These are phyloP conservation scores for Diversispora epigaea DNA, from an alignment of 192 early-diverging fungal genomes.

Conservation along the genomic window DNA sequence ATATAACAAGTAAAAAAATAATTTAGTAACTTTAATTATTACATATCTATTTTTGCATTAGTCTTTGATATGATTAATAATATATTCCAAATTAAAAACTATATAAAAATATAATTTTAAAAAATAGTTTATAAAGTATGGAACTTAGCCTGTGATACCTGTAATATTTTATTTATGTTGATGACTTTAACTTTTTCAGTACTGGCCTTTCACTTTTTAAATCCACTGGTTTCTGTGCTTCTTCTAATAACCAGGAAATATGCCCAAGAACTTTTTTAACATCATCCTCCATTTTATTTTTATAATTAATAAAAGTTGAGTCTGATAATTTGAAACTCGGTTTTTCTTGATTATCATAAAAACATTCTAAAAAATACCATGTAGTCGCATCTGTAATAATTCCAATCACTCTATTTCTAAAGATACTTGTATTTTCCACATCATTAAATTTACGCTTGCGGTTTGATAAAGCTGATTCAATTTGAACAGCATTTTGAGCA, in stretches of 20 bases:
- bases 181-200: no score
- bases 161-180: no score
- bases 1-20: no score
- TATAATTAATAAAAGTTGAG: background rate
- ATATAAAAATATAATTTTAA: no score
- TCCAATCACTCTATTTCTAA: conserved; percentile 38
- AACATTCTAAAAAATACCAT: conserved; percentile 25
- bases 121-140: no score
- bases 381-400: conserved; percentile 33
- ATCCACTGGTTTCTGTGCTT: conserved; percentile 16
- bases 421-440: conserved; percentile 1
- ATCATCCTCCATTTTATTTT: background rate
- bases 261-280: conserved; percentile 24
- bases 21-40: no score
- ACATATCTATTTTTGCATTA: no score
- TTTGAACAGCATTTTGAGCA: conserved; percentile 32
- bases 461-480: conserved; percentile 35
- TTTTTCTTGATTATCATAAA: conserved; percentile 5
- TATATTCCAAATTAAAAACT: no score
- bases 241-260: conserved; percentile 26
- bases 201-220: conserved; percentile 5
- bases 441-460: background rate
- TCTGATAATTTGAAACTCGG: conserved; percentile 15
- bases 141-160: no score
- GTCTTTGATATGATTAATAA: no score